phyloP scores from a whole-genome alignment of 345 rosid genomes.

The Populus simonii region DNA sequence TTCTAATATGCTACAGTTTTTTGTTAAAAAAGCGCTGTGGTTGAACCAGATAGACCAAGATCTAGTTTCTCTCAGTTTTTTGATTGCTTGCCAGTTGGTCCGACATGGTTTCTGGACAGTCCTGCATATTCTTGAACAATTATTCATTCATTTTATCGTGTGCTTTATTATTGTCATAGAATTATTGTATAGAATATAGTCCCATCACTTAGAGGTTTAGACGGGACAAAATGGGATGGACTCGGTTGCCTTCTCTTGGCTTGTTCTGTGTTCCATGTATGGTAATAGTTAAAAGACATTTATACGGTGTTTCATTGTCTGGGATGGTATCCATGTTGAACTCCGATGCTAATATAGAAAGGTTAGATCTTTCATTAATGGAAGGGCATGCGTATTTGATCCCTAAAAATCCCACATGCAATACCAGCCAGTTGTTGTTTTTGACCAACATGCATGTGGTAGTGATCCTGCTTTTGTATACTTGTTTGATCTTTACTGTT shows the following conservation, averaged over 20 bases:
- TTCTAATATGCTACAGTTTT: no score
- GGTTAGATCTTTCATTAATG: background rate
- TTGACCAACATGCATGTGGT: background rate
- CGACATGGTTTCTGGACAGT: background rate
- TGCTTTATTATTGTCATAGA: background rate
- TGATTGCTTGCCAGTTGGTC: background rate
- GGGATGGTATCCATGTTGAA: background rate
- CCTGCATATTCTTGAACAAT: background rate
- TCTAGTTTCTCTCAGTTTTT: background rate
- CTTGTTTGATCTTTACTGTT: background rate
- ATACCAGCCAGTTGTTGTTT: background rate
- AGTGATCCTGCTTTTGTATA: background rate
- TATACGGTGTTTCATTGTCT: background rate
- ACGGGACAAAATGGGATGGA: background rate
- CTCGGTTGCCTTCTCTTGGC: background rate
- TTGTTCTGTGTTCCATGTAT: background rate
- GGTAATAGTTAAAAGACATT: background rate
- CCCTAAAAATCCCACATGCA: slow-evolving; percentile 10
- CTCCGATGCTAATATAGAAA: background rate
- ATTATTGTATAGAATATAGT: slow-evolving; percentile 6
- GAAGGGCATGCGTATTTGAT: background rate
- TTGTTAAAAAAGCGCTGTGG: background rate
- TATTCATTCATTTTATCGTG: background rate
- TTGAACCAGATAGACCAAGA: background rate
- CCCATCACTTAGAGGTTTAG: background rate